phyloP scores from a whole-genome alignment of 768 basidiomycete genomes.

The Trametes elegans region DNA sequence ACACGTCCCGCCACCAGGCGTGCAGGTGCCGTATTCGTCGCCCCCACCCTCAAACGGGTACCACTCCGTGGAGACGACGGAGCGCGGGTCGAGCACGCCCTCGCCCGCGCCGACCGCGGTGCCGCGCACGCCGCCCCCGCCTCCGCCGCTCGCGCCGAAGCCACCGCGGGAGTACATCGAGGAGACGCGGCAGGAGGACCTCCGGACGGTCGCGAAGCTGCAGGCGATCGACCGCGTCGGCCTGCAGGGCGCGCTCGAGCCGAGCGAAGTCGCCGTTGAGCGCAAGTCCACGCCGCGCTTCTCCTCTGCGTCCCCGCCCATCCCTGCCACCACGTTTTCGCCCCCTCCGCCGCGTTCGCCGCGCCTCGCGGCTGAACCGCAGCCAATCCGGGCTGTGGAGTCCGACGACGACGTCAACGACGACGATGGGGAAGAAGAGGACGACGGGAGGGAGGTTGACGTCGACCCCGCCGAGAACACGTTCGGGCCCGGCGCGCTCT shows the following conservation, averaged over 20 bases:
- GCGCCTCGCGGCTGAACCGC: no score
- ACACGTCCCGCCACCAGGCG: neutral
- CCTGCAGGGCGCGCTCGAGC: conserved; percentile 28
- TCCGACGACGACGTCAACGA: neutral
- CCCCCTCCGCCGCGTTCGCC: no score
- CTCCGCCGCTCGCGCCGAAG: conserved; percentile 72
- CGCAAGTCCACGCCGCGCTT: no score
- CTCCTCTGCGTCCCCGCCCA: no score
- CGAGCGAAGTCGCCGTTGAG: conserved; percentile 1
- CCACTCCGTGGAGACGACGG: conserved; percentile 3
- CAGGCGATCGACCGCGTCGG: conserved; percentile 25
- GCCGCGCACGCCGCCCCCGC: conserved; percentile 36
- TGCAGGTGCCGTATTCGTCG: conserved; percentile 14
- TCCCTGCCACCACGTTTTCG: no score
- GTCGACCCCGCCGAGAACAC: conserved; percentile 15
- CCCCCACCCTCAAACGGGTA: conserved; percentile 19
- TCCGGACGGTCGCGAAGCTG: conserved; percentile 44
- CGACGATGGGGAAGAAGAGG: neutral
- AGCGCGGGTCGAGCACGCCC: neutral
- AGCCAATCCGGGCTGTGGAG: no score
- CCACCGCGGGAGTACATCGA: conserved; percentile 80
- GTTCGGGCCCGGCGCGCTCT: conserved; percentile 22
- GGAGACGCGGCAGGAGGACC: conserved; percentile 76
- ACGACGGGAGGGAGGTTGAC: conserved; percentile 3
- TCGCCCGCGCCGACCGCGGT: conserved; percentile 1